Base-by-base conservation (phyloP, 768 basidiomycete species). In the Phylloporus scabripes region DNA sequence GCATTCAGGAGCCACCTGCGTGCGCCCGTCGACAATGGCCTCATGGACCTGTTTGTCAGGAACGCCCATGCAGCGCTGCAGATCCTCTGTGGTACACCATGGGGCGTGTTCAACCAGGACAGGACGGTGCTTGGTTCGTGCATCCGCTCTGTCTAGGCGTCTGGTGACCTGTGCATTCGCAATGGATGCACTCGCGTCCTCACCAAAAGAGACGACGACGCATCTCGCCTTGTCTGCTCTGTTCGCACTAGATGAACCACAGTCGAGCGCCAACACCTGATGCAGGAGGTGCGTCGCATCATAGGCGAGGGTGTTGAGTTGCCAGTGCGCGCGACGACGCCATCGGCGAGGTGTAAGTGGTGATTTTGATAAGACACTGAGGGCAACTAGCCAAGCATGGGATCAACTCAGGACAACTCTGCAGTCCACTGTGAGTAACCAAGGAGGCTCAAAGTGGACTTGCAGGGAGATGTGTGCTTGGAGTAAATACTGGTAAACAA, bases 171-270 rank as follows among this genome's bases (percentile, higher is more conserved):
- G 33, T 8, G 5, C 29, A 37, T 32, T 31, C 20, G 9, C 48
- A 85, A 83, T 59, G 18, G 67, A 69, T 28, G 69, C 73, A 7
- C 57, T 78, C 3, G 56, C 61, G 3, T 61, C 60, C 6, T 66
- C 63, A 7, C 76, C 85, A 5, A 81, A 79, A 53, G 79, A 82
- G 48, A 71, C 79, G 5, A 73, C 80, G 9, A 85, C 80, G 4
- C 90, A 92, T 60, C 75, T 92, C 1, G 81, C 85, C 0, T 65
- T 92, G n/a, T 80, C 81, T 0, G 87, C 87, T 0, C 65, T 87
- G 21, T 60, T 71, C 60, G 3, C 61, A 6, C 64, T 49, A 54
- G 69, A 46, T 20, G 55, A 58, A 11, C 47, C 68, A 3, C 59
- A 62, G 0, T 73, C 80, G 4, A 78, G 77, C 0, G 65, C 68